Evolutionary conservation across 768 basidiomycete species (phyloP).

Genomic region (Termitomyces sp.): DNA sequence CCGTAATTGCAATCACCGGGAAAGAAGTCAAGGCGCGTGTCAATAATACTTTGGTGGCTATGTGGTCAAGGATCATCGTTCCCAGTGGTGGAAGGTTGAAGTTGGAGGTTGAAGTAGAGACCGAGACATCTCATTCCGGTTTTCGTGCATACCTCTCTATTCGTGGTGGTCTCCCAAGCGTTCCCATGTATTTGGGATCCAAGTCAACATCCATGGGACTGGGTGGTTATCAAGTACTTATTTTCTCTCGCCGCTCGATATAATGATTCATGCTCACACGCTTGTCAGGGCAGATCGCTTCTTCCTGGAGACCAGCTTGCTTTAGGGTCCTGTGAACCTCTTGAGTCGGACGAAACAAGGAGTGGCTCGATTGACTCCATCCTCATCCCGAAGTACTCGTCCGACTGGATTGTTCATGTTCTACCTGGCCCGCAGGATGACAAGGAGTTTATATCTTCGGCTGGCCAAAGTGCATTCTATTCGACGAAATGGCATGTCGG

Average conservation of each 20-base stretch:
- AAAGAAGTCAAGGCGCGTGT: slow-evolving; percentile 42
- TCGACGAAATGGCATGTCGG: slow-evolving; percentile 51
- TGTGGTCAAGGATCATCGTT: slow-evolving; percentile 52
- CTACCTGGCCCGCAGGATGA: slow-evolving; percentile 67
- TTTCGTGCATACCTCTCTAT: slow-evolving; percentile 57
- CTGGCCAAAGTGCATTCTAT: slow-evolving; percentile 53
- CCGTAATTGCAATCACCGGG: slow-evolving; percentile 58
- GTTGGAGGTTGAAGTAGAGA: slow-evolving; percentile 30
- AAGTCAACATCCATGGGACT: slow-evolving; percentile 65
- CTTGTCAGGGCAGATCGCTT: slow-evolving; percentile 50
- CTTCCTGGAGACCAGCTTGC: slow-evolving; percentile 49
- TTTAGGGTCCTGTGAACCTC: slow-evolving; percentile 33
- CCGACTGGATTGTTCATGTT: slow-evolving; percentile 51
- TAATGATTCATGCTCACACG: not conserved
- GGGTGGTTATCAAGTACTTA: slow-evolving; percentile 49
- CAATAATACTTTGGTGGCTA: slow-evolving; percentile 33
- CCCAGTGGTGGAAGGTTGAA: slow-evolving; percentile 42
- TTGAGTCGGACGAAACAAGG: slow-evolving; percentile 12
- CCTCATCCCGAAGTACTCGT: slow-evolving; percentile 44
- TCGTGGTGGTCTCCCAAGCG: slow-evolving; percentile 57
- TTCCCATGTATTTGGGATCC: slow-evolving; percentile 57
- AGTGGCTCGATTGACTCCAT: slow-evolving; percentile 23
- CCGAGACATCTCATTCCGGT: slow-evolving; percentile 30
- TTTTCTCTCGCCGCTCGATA: not conserved
- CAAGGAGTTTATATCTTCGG: slow-evolving; percentile 47